phyloP scores from a whole-genome alignment of 2,329 filamentous ascomycete species.

The Epichloe uncinata region DNA sequence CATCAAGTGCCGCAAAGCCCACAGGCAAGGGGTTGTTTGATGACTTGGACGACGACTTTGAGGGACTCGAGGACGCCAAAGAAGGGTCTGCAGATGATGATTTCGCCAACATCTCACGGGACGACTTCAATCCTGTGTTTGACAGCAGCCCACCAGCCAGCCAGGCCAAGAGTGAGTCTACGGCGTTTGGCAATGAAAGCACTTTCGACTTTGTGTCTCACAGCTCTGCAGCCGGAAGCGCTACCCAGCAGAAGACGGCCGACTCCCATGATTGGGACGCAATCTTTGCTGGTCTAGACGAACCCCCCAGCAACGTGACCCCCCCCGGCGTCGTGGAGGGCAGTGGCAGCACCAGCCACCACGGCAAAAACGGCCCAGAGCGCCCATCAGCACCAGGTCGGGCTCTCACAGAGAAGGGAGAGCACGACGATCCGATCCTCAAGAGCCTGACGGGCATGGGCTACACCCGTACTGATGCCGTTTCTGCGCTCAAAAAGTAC shows the following conservation, averaged over 20 bases:
- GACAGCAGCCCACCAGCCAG: conserved; percentile 52
- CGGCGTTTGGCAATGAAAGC: conserved; percentile 39
- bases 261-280: conserved; percentile 82
- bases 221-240: conserved; percentile 19
- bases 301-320: conserved; percentile 26
- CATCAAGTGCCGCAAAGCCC: conserved; percentile 18
- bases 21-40: conserved; percentile 46
- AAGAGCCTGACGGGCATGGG: conserved; percentile 87
- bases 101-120: conserved; percentile 60
- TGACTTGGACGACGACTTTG: conserved; percentile 69
- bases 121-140: conserved; percentile 73
- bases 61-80: conserved; percentile 71
- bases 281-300: conserved; percentile 73
- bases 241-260: conserved; percentile 25
- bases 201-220: conserved; percentile 45
- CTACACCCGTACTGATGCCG: conserved; percentile 58
- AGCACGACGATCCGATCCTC: conserved; percentile 82
- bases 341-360: background rate
- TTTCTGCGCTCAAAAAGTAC: conserved; percentile 79
- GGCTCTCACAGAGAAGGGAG: conserved; percentile 58
- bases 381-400: conserved; percentile 35
- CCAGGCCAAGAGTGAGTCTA: conserved; percentile 39
- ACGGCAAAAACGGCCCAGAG: conserved; percentile 8
- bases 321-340: conserved; percentile 6
- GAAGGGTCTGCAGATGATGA: conserved; percentile 70